Conservation (phyloP, 805 yeast genomes). For the Lipomyces spencermartinsiae region DNA sequence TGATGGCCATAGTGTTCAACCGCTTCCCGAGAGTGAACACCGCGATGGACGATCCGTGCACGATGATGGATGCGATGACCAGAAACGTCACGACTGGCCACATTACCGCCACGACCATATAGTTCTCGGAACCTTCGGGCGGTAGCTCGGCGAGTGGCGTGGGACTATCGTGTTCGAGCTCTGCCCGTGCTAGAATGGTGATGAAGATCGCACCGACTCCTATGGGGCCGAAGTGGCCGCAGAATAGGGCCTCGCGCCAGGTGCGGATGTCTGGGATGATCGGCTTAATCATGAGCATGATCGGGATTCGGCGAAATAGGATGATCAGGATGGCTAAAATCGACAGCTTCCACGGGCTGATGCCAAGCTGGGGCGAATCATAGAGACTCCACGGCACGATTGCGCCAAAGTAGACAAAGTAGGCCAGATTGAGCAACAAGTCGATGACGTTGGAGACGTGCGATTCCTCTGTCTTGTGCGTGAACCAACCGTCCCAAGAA, state of each 20-base stretch:
- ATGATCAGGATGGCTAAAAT: slow-evolving; percentile 75
- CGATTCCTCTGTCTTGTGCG: slow-evolving; percentile 79
- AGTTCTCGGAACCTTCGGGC: slow-evolving; percentile 60
- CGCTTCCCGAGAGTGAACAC: slow-evolving; percentile 79
- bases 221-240: slow-evolving; percentile 96
- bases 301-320: slow-evolving; percentile 81
- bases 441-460: slow-evolving; percentile 92
- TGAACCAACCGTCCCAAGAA: slow-evolving; percentile 92
- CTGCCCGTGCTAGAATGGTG: slow-evolving; percentile 75
- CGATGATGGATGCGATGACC: slow-evolving; percentile 79
- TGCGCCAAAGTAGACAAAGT: slow-evolving; percentile 88
- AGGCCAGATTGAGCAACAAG: slow-evolving; percentile 78
- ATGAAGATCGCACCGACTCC: slow-evolving; percentile 95
- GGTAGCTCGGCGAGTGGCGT: slow-evolving; percentile 60
- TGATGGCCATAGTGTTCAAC: slow-evolving; percentile 87
- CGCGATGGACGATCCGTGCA: slow-evolving; percentile 93
- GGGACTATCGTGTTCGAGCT: slow-evolving; percentile 63
- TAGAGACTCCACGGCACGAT: slow-evolving; percentile 87
- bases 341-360: slow-evolving; percentile 79
- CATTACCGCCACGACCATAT: slow-evolving; percentile 63
- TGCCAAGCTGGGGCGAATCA: slow-evolving; percentile 65
- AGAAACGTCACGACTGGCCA: slow-evolving; percentile 88
- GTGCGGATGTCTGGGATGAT: slow-evolving; percentile 84
- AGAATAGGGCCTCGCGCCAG: slow-evolving; percentile 93
- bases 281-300: slow-evolving; percentile 74